Base-by-base conservation (phyloP, 2,329 filamentous ascomycete genomes). In the Colletotrichum sp. region DNA sequence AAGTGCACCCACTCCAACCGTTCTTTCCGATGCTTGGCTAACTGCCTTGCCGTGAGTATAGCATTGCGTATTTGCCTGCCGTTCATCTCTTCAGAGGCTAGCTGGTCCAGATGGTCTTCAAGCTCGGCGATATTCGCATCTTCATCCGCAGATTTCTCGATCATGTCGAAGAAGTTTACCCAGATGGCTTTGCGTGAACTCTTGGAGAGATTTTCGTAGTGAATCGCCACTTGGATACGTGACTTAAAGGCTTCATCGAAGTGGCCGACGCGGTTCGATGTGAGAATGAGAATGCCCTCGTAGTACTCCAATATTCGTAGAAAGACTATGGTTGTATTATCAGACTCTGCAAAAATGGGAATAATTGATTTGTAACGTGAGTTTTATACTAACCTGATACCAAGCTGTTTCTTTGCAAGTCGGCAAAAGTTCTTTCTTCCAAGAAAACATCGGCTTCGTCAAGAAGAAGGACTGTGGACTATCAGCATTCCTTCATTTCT, bases 1-100 rank as follows among this genome's bases (percentile, higher is more conserved):
- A 48, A 13, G 1, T 48, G 44, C 1, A 1, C 44, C 44, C 44
- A 48, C 13, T 48, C 6, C 10, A 48, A 3, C 0, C n/a, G n/a
- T 22, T 48, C 44, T 0, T 48, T 48, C n/a, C 44, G 44, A 2
- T 48, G 44, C 0, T 13, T 48, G 0, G 44, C 44, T 4, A 48
- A 0, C 7, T 22, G 44, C 0, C 44, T 48, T 5, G 44, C 44
- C 3, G 44, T 48, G 3, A 48, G 44, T 13, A 48, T 0, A 0
- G 44, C 44, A 7, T 48, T 48, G 0, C 44, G 44, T 0, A 48
- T 48, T 3, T 48, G 44, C 6, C 44, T 48, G 10, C n/a, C 44
- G n/a, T 22, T 48, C 44, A 48, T 48, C 5, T 48, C 44, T 2
- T 48, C 44, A 0, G 3, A 7, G 0, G 44, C 44, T 1, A 48